Conservation (phyloP, 2,329 filamentous ascomycete genomes). For the Phoma sp. region DNA sequence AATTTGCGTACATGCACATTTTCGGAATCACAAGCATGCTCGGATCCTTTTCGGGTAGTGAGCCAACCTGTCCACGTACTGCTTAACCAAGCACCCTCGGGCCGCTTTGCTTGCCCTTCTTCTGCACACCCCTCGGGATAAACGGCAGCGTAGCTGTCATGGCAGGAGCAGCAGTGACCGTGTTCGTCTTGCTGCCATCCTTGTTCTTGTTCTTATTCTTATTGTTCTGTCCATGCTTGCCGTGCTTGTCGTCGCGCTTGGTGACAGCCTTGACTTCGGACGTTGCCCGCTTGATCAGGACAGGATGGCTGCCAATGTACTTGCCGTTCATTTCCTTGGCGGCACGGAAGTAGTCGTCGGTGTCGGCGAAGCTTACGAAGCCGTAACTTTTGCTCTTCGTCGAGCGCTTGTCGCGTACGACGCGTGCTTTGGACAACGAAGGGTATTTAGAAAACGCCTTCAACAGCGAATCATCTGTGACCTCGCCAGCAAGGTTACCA, state of each 20-base stretch:
- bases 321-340: conserved; percentile 99
- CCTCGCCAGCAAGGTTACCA: conserved; percentile 94
- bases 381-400: conserved; percentile 96
- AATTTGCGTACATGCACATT: background rate
- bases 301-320: conserved; percentile 97
- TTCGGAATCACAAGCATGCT: background rate
- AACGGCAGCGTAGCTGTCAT: conserved; percentile 28
- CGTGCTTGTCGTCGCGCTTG: conserved; percentile 54
- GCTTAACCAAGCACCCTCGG: conserved; percentile 39
- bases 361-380: conserved; percentile 93
- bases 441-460: conserved; percentile 92
- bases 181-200: conserved; percentile 22
- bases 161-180: conserved; percentile 17
- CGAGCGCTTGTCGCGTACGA: conserved; percentile 93
- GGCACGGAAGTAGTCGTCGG: conserved; percentile 94
- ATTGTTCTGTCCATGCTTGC: conserved; percentile 40
- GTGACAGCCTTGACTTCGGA: conserved; percentile 85
- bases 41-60: background rate
- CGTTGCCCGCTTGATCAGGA: conserved; percentile 83
- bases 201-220: conserved; percentile 55
- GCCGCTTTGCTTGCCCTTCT: conserved; percentile 40
- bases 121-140: conserved; percentile 38
- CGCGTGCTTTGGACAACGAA: conserved; percentile 89
- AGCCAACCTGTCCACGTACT: background rate
- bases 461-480: conserved; percentile 91